A percentile compares a stretch with the other conserved stretches of the same genome.
These are phyloP conservation scores for Xerocomus nothofagi DNA, from an alignment of 1,284 basidiomycete species.

Conservation along the genomic window DNA sequence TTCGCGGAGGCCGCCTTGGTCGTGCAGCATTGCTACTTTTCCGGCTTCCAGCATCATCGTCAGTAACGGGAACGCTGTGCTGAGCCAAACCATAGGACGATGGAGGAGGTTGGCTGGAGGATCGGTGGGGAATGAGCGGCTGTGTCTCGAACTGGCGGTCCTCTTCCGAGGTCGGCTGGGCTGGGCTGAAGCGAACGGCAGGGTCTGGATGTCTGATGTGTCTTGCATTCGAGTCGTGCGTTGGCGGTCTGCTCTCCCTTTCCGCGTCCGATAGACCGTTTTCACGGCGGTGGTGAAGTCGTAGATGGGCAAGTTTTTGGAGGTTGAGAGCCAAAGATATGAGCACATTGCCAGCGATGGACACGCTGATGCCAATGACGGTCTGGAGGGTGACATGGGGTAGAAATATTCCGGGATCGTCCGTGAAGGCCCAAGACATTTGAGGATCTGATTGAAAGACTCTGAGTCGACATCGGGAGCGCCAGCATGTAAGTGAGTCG, in stretches of 20 bases:
- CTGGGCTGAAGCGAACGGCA: slow-evolving; percentile 1
- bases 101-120: slow-evolving; percentile 19
- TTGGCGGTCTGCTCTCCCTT: slow-evolving; percentile 12
- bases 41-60: slow-evolving; percentile 30
- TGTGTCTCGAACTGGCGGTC: slow-evolving; percentile 25
- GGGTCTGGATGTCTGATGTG: slow-evolving; percentile 3
- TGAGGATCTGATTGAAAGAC: slow-evolving; percentile 1
- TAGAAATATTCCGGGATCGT: slow-evolving; percentile 41
- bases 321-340: slow-evolving; percentile 89
- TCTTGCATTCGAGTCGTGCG: slow-evolving; percentile 4
- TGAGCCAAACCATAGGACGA: slow-evolving; percentile 20
- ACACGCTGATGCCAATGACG: slow-evolving; percentile 80
- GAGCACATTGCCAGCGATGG: slow-evolving; percentile 83
- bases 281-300: slow-evolving; percentile 51
- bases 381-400: slow-evolving; percentile 61
- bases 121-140: slow-evolving; percentile 31
- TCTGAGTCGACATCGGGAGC: not conserved
- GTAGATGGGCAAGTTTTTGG: slow-evolving; percentile 88
- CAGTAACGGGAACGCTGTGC: slow-evolving; percentile 2
- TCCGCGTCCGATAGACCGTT: slow-evolving; percentile 10
- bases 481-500: not conserved
- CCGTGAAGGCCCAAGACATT: slow-evolving; percentile 27
- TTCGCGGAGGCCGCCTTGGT: slow-evolving; percentile 23
- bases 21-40: slow-evolving; percentile 26
- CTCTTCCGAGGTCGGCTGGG: slow-evolving; percentile 14